Conservation (phyloP, 352 stramenopile genomes). For the Pseudoperonospora humuli region DNA sequence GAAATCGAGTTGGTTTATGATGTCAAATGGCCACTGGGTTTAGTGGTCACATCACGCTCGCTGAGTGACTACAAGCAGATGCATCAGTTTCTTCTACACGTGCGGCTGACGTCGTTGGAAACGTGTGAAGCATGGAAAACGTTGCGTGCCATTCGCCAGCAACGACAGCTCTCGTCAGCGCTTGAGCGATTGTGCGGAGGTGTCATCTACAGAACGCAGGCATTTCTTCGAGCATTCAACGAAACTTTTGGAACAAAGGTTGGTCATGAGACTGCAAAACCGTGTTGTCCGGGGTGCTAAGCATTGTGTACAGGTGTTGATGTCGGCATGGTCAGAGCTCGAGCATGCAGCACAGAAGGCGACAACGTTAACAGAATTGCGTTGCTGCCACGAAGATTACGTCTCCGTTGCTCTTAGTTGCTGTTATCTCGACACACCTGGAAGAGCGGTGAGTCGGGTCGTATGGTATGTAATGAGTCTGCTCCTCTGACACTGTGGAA, state of each 20-base stretch:
- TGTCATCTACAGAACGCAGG: constrained; percentile 37
- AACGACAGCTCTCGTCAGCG: constrained; percentile 1
- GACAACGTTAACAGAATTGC: constrained; percentile 24
- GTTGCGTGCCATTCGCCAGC: constrained; percentile 22
- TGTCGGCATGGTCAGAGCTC: constrained; percentile 31
- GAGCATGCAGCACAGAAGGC: constrained; percentile 10
- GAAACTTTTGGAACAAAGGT: constrained; percentile 42
- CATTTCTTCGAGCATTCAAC: constrained; percentile 35
- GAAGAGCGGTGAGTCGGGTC: constrained; percentile 13
- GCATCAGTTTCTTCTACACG: constrained; percentile 38
- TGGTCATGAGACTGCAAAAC: neutral
- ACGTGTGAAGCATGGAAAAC: constrained; percentile 33
- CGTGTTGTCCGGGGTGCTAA: neutral
- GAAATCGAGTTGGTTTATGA: constrained; percentile 43
- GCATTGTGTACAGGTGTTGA: constrained; percentile 29
- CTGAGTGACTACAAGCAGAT: constrained; percentile 31
- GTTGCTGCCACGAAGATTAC: constrained; percentile 30
- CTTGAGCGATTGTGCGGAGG: constrained; percentile 23
- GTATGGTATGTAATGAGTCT: neutral
- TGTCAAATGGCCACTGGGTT: constrained; percentile 41
- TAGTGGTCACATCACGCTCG: constrained; percentile 32
- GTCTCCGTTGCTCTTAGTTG: constrained; percentile 23
- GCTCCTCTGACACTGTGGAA: neutral
- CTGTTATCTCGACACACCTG: constrained; percentile 34
- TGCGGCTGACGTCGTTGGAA: constrained; percentile 37